These are phyloP conservation scores for Cucumis variabilis DNA, from an alignment of 331 rosid genomes.

Conservation along the genomic window DNA sequence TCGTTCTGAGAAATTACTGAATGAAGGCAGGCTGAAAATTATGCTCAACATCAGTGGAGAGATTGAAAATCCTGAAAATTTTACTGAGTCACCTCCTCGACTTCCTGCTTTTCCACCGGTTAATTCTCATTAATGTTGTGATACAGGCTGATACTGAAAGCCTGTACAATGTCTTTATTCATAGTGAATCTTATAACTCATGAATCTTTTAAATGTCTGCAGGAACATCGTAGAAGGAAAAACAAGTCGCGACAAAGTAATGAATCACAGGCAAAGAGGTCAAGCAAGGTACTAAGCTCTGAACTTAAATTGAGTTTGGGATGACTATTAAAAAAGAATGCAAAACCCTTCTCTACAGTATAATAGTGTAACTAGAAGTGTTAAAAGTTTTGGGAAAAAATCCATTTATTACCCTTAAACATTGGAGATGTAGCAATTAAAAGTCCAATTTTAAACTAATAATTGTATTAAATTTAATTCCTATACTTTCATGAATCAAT, in stretches of 20 bases:
- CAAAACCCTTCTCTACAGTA: not conserved
- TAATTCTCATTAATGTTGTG: not conserved
- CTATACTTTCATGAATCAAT: no score
- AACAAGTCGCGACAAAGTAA: conserved; percentile 36
- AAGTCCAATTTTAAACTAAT: no score
- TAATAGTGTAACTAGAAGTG: not conserved
- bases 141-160: not conserved
- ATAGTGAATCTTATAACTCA: not conserved
- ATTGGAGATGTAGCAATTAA: no score
- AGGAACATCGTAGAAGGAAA: conserved; percentile 38
- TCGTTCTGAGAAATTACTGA: conserved; percentile 76
- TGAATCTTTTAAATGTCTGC: not conserved
- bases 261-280: conserved; percentile 39
- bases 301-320: not conserved
- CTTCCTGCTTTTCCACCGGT: conserved; percentile 55
- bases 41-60: conserved; percentile 83
- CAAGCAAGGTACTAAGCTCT: conserved; percentile 53
- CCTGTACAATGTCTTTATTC: not conserved
- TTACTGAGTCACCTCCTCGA: conserved; percentile 50
- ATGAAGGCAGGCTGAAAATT: conserved; percentile 75
- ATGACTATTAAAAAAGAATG: not conserved
- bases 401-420: not conserved
- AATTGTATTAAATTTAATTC: no score
- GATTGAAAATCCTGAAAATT: conserved; percentile 62
- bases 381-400: not conserved